Evolutionary conservation across 257 asterid species (phyloP).

Genomic region (Vinca minor): DNA sequence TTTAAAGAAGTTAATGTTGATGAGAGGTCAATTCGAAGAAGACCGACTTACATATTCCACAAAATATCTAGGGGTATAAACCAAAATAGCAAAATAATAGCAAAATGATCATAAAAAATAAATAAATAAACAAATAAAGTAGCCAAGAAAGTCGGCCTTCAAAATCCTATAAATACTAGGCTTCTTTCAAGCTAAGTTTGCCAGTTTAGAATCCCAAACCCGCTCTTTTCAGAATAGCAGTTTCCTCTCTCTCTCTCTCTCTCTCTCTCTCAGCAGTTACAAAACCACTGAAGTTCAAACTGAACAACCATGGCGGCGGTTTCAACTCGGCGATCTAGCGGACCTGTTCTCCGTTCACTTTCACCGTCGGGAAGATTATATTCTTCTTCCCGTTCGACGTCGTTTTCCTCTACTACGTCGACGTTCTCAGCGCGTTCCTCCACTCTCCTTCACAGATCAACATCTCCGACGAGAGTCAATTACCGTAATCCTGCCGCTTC

Average conservation of each 20-base stretch:
- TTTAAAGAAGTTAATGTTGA: too few relatives aligned
- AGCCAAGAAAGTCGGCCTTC: not conserved
- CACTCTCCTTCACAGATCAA: slow-evolving; percentile 16
- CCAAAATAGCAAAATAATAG: too few relatives aligned
- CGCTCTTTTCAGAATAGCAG: not conserved
- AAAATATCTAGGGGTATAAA: too few relatives aligned
- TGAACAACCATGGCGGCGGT: slow-evolving; percentile 22
- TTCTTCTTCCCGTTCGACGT: slow-evolving; percentile 15
- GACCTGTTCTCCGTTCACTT: slow-evolving; percentile 36
- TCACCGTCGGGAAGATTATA: slow-evolving; percentile 23
- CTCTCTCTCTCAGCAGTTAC: not conserved
- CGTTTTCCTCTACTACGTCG: slow-evolving; percentile 24
- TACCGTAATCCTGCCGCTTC: slow-evolving; percentile 7
- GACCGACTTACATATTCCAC: too few relatives aligned
- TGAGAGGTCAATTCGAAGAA: too few relatives aligned
- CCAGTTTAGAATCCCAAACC: slow-evolving; percentile 26
- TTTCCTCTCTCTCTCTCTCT: not conserved
- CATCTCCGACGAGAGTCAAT: slow-evolving; percentile 33
- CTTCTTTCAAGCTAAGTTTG: slow-evolving; percentile 31
- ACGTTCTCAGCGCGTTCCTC: slow-evolving; percentile 28
- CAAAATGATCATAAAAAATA: too few relatives aligned
- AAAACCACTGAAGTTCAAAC: not conserved
- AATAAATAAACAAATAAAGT: too few relatives aligned
- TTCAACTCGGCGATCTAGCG: slow-evolving; percentile 38
- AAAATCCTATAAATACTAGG: slow-evolving; percentile 40